Evolutionary conservation across 306 rosid species (phyloP), one percentile per base, ranked within the genome.

Genomic region (Canavalia gladiata): DNA sequence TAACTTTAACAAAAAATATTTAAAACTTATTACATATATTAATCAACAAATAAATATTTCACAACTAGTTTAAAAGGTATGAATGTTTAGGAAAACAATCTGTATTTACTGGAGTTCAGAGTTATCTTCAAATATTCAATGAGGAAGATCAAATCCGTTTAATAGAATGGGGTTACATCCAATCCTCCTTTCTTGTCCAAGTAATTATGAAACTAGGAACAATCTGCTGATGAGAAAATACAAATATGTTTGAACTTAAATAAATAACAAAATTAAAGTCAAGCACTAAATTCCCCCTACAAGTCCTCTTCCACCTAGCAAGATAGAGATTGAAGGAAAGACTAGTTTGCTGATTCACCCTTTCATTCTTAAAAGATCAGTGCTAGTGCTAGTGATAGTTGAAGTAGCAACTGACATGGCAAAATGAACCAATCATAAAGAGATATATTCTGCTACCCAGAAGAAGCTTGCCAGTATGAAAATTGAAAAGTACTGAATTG

Each of bases 401-500:
- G 72, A 67, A 67, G 10, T 68, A 4, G 25, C 39, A 68, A 10
- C 18, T n/a, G 31, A 65, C 71, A 5, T 6, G 13, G 5, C 71
- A n/a, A 25, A 41, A 42, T 46, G 6, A 45, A 68, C 52, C 37
- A 10, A 28, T 30, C 33, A 30, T 2, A 8, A 28, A 69, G 75
- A 46, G 12, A 1, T 66, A 8, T 47, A 30, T 4, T 30, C 5
- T 30, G 29, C 8, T 2, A 13, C 25, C 25, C 25, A 18, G 25
- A 18, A 8, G 2, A 58, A 59, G 37, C 45, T 30, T 10, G 58
- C 11, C 33, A 69, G 58, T 34, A 31, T 31, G 25, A 18, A 18
- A 18, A 18, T 18, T 18, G 25, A 31, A 62, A 60, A 46, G 80
- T 62, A 76, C 62, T n/a, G 18, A 63, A 49, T 34, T 62, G 28